Percentiles rank a stretch among this genome's conserved stretches.
phyloP scores from a whole-genome alignment of 2,329 filamentous ascomycete genomes.

The Curvularia sp. region DNA sequence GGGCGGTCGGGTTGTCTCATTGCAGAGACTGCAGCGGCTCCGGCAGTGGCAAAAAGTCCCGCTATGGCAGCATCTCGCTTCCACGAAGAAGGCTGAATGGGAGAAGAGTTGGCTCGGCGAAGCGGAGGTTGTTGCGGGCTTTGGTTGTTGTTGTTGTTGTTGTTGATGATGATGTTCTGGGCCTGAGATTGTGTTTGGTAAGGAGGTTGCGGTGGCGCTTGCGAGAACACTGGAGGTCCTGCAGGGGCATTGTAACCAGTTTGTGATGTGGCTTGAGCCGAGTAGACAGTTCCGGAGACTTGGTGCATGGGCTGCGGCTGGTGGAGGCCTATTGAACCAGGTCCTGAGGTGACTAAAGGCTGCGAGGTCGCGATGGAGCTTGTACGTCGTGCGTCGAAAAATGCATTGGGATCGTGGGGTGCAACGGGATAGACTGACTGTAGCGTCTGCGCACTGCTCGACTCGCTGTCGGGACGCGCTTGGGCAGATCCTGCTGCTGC shows the following conservation, averaged over 20 bases:
- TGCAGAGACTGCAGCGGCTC: conserved; percentile 51
- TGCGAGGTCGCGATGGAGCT: conserved; percentile 57
- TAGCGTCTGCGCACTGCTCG: conserved; percentile 59
- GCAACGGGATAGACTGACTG: conserved; percentile 72
- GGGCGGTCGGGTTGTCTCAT: conserved; percentile 27
- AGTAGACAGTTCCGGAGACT: conserved; percentile 73
- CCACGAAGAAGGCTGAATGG: conserved; percentile 51
- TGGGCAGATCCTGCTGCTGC: conserved; percentile 57
- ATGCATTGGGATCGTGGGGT: conserved; percentile 66
- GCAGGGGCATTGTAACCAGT: conserved; percentile 52
- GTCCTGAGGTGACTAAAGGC: conserved; percentile 42
- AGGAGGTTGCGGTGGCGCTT: conserved; percentile 28
- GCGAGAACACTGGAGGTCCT: conserved; percentile 53
- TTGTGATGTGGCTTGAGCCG: conserved; percentile 52
- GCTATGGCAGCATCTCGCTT: conserved; percentile 55
- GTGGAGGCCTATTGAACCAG: conserved; percentile 72
- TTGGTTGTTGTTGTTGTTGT: conserved; percentile 20
- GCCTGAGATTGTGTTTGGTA: conserved; percentile 31
- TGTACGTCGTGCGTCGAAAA: conserved; percentile 64
- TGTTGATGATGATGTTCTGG: conserved; percentile 31
- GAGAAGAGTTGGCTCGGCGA: conserved; percentile 58
- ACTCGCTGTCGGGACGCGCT: conserved; percentile 57
- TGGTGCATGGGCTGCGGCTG: conserved; percentile 82
- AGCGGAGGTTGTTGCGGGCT: conserved; percentile 33
- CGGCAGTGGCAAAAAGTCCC: conserved; percentile 54